Evolutionary conservation across 192 early-diverging fungal genomes (phyloP).

Genomic region (Coemansia sp.): DNA sequence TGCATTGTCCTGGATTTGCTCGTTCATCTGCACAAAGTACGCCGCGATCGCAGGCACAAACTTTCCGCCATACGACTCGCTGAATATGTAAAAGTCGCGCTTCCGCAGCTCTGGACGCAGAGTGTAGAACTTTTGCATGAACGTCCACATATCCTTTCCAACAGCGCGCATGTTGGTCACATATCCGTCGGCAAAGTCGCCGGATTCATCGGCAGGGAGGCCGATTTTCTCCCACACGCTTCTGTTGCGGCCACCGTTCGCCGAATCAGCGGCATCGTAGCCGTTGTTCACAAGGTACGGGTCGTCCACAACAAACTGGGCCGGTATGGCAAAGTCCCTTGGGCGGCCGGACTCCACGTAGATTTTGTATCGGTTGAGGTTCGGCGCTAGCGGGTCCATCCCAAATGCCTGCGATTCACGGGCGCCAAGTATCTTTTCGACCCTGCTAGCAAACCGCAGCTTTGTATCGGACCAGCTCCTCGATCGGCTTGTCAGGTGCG

Average conservation of each 20-base stretch:
- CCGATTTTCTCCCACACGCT: constrained; percentile 46
- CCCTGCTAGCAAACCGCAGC: constrained; percentile 27
- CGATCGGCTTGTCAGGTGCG: constrained; percentile 22
- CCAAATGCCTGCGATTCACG: constrained; percentile 14
- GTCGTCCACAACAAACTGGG: constrained; percentile 9
- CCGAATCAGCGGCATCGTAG: constrained; percentile 5
- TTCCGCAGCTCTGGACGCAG: constrained; percentile 64
- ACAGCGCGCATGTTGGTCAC: constrained; percentile 70
- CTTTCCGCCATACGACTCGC: constrained; percentile 71
- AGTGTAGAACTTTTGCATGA: constrained; percentile 73
- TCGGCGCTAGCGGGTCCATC: neutral
- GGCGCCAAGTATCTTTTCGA: constrained; percentile 12
- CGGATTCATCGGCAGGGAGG: constrained; percentile 30
- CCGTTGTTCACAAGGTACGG: constrained; percentile 47
- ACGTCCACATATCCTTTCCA: constrained; percentile 66
- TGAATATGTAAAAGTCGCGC: constrained; percentile 68
- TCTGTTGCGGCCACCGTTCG: constrained; percentile 3
- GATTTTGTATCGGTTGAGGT: neutral
- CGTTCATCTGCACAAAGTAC: constrained; percentile 65
- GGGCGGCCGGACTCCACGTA: neutral
- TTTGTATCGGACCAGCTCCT: constrained; percentile 24
- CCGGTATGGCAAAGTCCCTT: neutral
- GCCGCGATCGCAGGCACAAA: constrained; percentile 71
- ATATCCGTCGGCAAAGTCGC: constrained; percentile 67
- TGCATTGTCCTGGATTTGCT: constrained; percentile 10